phyloP scores from a whole-genome alignment of 2,329 filamentous ascomycete genomes.

The Colletotrichum simmondsii region DNA sequence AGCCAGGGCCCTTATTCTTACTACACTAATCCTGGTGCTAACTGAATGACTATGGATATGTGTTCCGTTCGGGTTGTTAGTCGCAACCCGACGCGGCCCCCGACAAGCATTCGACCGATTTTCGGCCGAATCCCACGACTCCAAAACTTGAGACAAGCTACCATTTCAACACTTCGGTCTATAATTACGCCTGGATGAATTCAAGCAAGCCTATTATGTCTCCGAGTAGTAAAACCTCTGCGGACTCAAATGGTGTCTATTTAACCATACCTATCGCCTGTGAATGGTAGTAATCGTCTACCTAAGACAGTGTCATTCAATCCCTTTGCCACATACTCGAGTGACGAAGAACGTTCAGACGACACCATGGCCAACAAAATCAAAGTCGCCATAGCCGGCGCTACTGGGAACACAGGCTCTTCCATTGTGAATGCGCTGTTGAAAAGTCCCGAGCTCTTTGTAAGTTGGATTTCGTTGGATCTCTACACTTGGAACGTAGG shows the following conservation, averaged over 20 bases:
- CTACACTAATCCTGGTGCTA: not conserved
- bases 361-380: slow-evolving; percentile 13
- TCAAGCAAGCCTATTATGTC: too few relatives aligned
- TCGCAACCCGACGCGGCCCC: not conserved
- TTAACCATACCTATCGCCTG: too few relatives aligned
- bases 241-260: too few relatives aligned
- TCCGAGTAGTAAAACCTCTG: too few relatives aligned
- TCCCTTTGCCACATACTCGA: too few relatives aligned
- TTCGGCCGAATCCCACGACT: not conserved
- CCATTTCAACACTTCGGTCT: not conserved
- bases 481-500: slow-evolving; percentile 40
- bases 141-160: not conserved
- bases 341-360: too few relatives aligned
- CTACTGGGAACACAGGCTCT: slow-evolving; percentile 52
- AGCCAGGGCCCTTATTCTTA: not conserved
- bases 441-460: slow-evolving; percentile 41
- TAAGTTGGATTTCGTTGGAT: slow-evolving; percentile 27
- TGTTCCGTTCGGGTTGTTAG: not conserved
- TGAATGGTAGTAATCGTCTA: too few relatives aligned
- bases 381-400: slow-evolving; percentile 50
- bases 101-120: not conserved
- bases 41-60: not conserved
- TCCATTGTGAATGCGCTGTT: slow-evolving; percentile 52
- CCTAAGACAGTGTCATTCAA: too few relatives aligned
- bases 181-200: too few relatives aligned